phyloP scores from a whole-genome alignment of 2,329 filamentous ascomycete species.

The Salinomyces thailandicus region DNA sequence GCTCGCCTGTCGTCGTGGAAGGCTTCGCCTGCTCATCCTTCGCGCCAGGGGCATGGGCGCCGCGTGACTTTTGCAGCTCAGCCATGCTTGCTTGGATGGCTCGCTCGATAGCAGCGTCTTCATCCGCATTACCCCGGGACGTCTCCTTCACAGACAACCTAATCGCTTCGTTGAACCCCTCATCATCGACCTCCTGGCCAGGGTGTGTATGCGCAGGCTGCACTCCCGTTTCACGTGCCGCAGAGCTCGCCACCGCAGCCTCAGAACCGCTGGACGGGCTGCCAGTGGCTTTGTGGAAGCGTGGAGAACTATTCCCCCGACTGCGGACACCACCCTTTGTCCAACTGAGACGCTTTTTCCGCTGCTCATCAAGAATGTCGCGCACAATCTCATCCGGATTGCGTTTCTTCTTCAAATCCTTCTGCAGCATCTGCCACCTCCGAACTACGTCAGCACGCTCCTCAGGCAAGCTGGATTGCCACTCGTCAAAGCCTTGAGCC shows the following conservation, averaged over 20 bases:
- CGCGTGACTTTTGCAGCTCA: conserved; percentile 39
- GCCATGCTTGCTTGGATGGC: conserved; percentile 63
- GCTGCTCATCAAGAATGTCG: conserved; percentile 30
- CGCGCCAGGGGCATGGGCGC: conserved; percentile 26
- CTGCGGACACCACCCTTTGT: conserved; percentile 4
- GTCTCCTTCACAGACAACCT: conserved; percentile 57
- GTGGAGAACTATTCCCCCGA: conserved; percentile 2
- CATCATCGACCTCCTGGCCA: conserved; percentile 17
- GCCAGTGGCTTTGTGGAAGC: neutral
- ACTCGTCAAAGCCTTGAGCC: conserved; percentile 62
- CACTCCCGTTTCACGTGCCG: neutral
- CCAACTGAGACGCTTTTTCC: conserved; percentile 20
- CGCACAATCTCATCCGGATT: conserved; percentile 47
- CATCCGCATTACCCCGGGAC: conserved; percentile 55
- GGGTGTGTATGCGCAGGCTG: conserved; percentile 4
- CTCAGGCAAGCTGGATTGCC: conserved; percentile 41
- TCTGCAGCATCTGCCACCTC: conserved; percentile 52
- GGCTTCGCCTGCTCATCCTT: conserved; percentile 35
- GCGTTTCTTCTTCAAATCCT: conserved; percentile 48
- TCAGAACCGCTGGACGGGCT: neutral
- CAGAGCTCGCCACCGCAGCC: neutral
- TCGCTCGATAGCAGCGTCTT: conserved; percentile 61
- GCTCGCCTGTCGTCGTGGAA: conserved; percentile 31
- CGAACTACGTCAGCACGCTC: conserved; percentile 55
- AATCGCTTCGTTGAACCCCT: conserved; percentile 61